Evolutionary conservation across 495 filamentous ascomycete species (phyloP).

Genomic region (Tuber aestivum): DNA sequence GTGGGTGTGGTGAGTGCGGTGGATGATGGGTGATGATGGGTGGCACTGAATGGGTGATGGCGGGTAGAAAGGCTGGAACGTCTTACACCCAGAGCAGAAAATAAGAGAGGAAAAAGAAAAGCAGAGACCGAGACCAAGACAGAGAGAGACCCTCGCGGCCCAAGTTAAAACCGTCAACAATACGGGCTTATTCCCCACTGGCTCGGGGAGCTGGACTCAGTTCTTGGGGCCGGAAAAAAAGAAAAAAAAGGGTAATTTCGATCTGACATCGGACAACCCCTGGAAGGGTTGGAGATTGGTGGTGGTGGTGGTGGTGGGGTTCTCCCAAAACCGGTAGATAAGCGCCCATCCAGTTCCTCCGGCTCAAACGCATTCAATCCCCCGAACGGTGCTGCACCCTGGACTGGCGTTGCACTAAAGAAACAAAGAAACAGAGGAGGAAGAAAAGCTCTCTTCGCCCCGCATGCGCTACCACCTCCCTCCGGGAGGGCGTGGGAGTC

Average conservation of each 20-base stretch:
- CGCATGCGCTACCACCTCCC: not conserved
- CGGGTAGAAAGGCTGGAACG: not conserved
- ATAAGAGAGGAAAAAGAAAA: not conserved
- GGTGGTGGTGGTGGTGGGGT: constrained; percentile 1
- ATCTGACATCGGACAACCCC: not conserved
- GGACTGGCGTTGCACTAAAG: not conserved
- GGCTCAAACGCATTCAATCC: constrained; percentile 1
- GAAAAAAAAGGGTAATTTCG: not conserved
- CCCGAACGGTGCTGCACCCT: not conserved
- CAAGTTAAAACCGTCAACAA: not conserved
- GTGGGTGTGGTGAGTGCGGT: not conserved
- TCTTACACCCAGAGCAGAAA: not conserved
- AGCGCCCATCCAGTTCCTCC: not conserved
- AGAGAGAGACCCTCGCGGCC: not conserved
- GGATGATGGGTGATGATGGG: not conserved
- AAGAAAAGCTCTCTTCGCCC: not conserved
- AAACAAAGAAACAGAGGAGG: not conserved
- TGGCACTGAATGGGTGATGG: not conserved
- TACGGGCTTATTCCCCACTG: not conserved
- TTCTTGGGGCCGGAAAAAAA: not conserved
- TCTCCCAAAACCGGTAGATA: not conserved
- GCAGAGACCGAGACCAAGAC: not conserved
- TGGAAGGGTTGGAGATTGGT: not conserved
- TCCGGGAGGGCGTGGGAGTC: not conserved
- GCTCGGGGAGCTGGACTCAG: not conserved